Base-by-base conservation (phyloP, 495 filamentous ascomycete genomes). In the Podospora sp. region DNA sequence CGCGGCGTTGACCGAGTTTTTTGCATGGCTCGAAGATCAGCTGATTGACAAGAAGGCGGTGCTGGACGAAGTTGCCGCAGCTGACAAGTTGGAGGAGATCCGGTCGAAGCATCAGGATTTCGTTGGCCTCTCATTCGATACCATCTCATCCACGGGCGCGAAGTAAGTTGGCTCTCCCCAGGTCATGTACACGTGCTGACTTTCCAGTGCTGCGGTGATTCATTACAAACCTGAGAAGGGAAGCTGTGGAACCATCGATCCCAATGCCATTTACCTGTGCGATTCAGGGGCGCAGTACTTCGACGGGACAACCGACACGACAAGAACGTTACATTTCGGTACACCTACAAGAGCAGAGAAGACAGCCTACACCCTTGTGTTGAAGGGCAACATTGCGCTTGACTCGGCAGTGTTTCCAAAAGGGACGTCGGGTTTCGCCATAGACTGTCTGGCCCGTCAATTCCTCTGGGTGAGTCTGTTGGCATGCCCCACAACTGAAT, bases 291-390 rank as follows among this genome's bases (percentile, higher is more conserved):
- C 90, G 22, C 96, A 99, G 77, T 99, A 94, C 69, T 82, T 90
- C 14, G 96, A 99, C 78, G 96, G 96, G 60, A 99, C 96, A 0
- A 99, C 96, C 0, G 96, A 99, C 75, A 94, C 92, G 6, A 99
- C 96, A 5, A 85, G 96, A 16, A 99, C 96, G 0, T 82, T 97
- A 50, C 96, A 99, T 70, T 98, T 98, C 74, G 90, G 92, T 29
- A 81, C 88, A 20, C 96, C 96, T 9, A 93, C 90, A 0, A 87
- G 88, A 16, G 89, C 92, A 72, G 93, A 99, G 77, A 91, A 86
- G 70, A 92, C 92, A 76, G 89, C 96, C 8, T 98, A 97, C 77
- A 99, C 96, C 12, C 84, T 99, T 14, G 96, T 98, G 0, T 83
- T 99, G 20, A 98, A 98, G 79, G 96, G 96, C n/a, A 87, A 96